Evolutionary conservation across 805 yeast species (phyloP), one percentile per base, ranked within the genome.

Genomic region (Blastobotrys mokoenaii): DNA sequence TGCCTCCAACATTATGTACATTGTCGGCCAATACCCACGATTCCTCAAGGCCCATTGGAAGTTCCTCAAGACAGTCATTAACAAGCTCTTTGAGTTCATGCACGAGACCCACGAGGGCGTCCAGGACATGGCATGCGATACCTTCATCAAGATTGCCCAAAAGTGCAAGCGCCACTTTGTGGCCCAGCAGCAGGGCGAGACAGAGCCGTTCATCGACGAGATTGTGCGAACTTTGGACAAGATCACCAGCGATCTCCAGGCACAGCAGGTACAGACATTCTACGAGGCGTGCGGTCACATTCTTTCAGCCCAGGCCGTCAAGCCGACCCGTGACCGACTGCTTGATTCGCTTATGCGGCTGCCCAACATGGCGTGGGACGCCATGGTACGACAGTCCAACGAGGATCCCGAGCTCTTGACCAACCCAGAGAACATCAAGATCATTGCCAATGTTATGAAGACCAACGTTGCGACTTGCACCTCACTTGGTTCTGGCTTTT

Each of bases 31-130:
- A 69, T 93, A 93, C 63, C 99, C 99, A 44, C 74, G 99, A 63
- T 93, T 93, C 61, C 73, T 93, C 62, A 89, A 89, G 58, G 97
- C 97, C 7, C 98, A 93, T 64, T 93, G 98, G 98, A 88, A 85
- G 64, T 93, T 93, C 58, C 70, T 93, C 63, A 90, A 89, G 65
- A 93, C 97, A 0, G 99, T 93, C 38, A 90, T 93, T 49, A 82
- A 86, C 67, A 93, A 93, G 66, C 74, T 93, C 58, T 93, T 93
- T 65, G 98, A 93, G 65, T 93, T 93, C 61, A 93, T 93, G 99
- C 97, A 93, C 70, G 99, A 93, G 73, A 88, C 97, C n/a, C 99
- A 93, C 66, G 99, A 90, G 66, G 98, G 98, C 70, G 98, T 93
- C 50, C 98, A 93, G 69, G 98, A 93, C 66, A 93, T 93, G 98